Evolutionary conservation across 1,284 basidiomycete species (phyloP), one percentile per base, ranked within the genome.

Genomic region (Ustilago curta): DNA sequence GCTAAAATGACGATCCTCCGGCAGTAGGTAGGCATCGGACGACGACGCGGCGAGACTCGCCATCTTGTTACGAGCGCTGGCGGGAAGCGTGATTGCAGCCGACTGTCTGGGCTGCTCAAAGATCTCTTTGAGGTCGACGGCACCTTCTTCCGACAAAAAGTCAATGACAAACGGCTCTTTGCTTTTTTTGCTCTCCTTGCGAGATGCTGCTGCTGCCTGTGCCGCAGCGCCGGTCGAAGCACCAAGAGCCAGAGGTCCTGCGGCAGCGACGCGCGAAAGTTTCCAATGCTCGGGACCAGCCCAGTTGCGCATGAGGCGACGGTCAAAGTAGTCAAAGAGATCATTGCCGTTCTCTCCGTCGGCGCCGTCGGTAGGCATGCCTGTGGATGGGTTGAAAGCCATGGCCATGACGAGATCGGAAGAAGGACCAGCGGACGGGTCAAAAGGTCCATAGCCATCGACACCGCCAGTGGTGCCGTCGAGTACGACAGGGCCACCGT

Each of bases 261-360:
- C 61, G 16, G 64, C 52, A 35, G 59, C 56, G 19, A 79, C 55
- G 7, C 76, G 71, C 1, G 70, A 69, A 69, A 98, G 86, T 85
- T 97, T 98, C 96, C 96, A 99, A 85, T 99, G 97, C 85, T 98
- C 94, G 11, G 96, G 96, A 5, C 97, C 96, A 4, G 97, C 96
- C 96, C 96, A 99, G 79, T 95, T 96, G 88, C 94, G 97, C 82
- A 91, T 88, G 82, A 94, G 89, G 40, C 89, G 91, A 78, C 91
- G 89, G 85, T 99, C 95, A 84, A 99, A 97, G 86, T 97, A 97
- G 81, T 96, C 94, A 87, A 98, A 91, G 8, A 84, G 66, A 25
- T 68, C 71, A 42, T 67, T 53, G 44, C 52, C 70, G 23, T 70
- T 70, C 35, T 74, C 76, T 31, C 61, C 76, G 19, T 72, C 74